A percentile compares a stretch with the other conserved stretches of the same genome.
phyloP scores from a whole-genome alignment of 192 early-diverging fungal species.

The Gonapodya sp. region DNA sequence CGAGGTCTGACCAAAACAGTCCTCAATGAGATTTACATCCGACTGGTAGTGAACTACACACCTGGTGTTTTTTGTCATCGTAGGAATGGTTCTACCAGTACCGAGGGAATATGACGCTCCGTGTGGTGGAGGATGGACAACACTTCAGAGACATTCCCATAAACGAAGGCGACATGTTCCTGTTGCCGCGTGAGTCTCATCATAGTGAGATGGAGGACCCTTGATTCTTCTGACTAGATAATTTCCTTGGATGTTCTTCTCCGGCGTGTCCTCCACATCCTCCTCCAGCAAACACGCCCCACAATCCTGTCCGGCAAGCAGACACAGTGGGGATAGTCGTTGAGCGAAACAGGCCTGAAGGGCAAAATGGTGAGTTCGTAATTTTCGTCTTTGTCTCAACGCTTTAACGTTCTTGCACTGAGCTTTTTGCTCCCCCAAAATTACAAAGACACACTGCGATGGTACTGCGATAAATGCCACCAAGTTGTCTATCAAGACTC shows the following conservation, averaged over 20 bases:
- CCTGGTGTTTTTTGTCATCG: not conserved
- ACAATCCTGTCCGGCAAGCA: conserved; percentile 88
- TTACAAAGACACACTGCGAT: conserved; percentile 67
- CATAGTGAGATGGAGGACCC: not conserved
- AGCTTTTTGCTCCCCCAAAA: not conserved
- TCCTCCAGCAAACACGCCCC: conserved; percentile 69
- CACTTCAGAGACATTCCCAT: conserved; percentile 73
- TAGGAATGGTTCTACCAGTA: conserved; percentile 96
- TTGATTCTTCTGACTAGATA: conserved; percentile 2
- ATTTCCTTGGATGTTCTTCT: conserved; percentile 6
- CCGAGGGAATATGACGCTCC: conserved; percentile 88
- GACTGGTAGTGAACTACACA: too few species aligned
- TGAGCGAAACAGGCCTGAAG: conserved; percentile 70
- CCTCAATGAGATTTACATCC: too few species aligned
- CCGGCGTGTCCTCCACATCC: not conserved
- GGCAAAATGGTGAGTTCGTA: conserved; percentile 45
- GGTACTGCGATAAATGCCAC: conserved; percentile 88
- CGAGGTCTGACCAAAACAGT: too few species aligned
- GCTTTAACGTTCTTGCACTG: not conserved
- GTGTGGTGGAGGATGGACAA: conserved; percentile 68
- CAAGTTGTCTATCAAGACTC: conserved; percentile 76
- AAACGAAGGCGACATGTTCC: conserved; percentile 90
- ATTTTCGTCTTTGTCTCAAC: conserved; percentile 7
- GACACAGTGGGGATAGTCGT: conserved; percentile 94
- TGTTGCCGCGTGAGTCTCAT: conserved; percentile 64